Percentiles rank a stretch among this genome's conserved stretches.
These are phyloP conservation scores for Taxawa tesnikishii DNA, from an alignment of 2,329 filamentous ascomycete species.

Conservation along the genomic window DNA sequence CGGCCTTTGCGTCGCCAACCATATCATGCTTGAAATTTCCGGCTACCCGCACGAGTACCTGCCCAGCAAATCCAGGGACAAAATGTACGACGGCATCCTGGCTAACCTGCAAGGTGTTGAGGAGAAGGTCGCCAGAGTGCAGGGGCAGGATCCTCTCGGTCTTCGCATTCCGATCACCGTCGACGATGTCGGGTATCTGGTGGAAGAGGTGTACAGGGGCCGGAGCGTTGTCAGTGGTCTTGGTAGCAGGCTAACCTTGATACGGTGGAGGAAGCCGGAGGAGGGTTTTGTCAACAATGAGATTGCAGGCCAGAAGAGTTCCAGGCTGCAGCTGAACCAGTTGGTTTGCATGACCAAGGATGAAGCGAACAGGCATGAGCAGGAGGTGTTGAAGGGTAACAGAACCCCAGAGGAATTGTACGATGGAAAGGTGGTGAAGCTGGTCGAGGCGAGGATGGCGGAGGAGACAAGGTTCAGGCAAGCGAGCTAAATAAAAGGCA, in stretches of 20 bases:
- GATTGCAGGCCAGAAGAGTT: conserved; percentile 63
- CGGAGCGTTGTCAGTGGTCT: conserved; percentile 75
- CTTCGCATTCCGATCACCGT: conserved; percentile 67
- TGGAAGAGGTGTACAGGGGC: conserved; percentile 80
- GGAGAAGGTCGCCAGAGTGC: conserved; percentile 55
- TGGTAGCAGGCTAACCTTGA: conserved; percentile 64
- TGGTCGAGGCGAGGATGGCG: conserved; percentile 52
- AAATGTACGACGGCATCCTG: conserved; percentile 81
- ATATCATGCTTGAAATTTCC: conserved; percentile 70
- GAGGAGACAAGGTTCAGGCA: conserved; percentile 42
- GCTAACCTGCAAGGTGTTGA: conserved; percentile 64
- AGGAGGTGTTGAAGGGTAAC: conserved; percentile 58
- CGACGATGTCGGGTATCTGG: conserved; percentile 73
- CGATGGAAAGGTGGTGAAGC: conserved; percentile 50
- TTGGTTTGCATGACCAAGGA: conserved; percentile 91
- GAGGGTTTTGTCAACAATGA: conserved; percentile 51
- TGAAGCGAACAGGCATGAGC: conserved; percentile 69
- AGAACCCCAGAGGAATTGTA: conserved; percentile 64
- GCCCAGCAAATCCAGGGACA: conserved; percentile 69
- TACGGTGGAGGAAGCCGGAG: conserved; percentile 62
- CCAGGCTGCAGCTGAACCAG: conserved; percentile 55
- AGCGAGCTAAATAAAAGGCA: conserved; percentile 3
- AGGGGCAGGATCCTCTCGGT: conserved; percentile 48
- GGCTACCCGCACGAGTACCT: conserved; percentile 82
- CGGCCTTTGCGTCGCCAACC: conserved; percentile 81